Evolutionary conservation across 306 rosid genomes (phyloP).

Genomic region (Delonix regia): DNA sequence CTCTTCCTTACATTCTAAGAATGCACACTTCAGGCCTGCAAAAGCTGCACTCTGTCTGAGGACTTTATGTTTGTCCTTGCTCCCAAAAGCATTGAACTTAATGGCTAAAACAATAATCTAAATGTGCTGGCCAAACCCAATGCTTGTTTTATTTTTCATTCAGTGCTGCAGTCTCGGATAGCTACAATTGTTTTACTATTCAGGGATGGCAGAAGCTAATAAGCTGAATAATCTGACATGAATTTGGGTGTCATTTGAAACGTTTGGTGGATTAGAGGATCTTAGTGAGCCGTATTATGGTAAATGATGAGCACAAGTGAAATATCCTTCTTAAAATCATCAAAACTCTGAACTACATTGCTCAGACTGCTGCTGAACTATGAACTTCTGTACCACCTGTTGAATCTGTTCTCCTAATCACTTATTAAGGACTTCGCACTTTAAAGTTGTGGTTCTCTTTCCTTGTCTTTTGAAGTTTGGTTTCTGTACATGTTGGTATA

Average conservation of each 20-base stretch:
- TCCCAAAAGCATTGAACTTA: conserved; percentile 1
- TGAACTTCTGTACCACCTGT: background rate
- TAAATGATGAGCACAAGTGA: background rate
- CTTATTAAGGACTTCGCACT: background rate
- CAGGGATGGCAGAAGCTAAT: background rate
- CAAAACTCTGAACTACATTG: background rate
- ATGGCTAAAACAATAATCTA: background rate
- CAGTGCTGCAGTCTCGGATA: background rate
- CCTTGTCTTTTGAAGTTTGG: background rate
- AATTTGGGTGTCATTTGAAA: background rate
- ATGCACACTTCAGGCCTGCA: background rate
- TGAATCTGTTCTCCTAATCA: background rate
- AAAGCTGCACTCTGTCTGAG: background rate
- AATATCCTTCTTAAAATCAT: background rate
- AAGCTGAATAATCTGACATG: background rate
- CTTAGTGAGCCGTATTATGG: background rate
- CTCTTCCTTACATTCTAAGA: background rate
- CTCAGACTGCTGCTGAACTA: background rate
- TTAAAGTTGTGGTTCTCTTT: background rate
- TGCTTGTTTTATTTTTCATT: background rate
- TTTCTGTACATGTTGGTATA: background rate
- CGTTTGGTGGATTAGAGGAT: background rate
- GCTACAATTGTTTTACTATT: background rate
- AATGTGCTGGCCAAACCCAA: background rate
- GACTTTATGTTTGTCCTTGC: background rate